Base-by-base conservation (phyloP, 495 filamentous ascomycete genomes). In the Podospora conica region DNA sequence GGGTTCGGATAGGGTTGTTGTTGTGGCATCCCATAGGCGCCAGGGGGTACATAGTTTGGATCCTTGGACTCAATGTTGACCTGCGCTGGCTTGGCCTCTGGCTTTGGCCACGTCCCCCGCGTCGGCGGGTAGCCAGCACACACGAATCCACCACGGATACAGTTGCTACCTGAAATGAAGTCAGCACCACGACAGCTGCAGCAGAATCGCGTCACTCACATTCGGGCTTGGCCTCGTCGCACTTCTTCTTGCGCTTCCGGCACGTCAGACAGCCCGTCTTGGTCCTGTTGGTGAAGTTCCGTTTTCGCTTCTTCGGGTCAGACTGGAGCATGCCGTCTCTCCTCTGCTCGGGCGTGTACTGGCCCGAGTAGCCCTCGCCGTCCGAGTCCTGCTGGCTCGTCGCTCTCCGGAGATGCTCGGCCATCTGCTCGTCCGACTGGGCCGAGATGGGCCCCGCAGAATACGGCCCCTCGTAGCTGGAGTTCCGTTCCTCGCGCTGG, bases 221-320 rank as follows among this genome's bases (percentile, higher is more conserved):
- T 81, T 93, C 89, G 55, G 95, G 95, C 77, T 97, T 94, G 67
- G 84, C 84, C 79, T 98, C 95, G 72, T 98, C 95, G 74, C 95
- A 98, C 77, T 98, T 98, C 86, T 98, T 98, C 85, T 98, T 98
- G 57, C 95, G 85, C 70, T 88, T 85, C 63, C 95, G 84, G 75
- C 95, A 98, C 27, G 95, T 98, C 80, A 97, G 90, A 75, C 95
- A 98, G 20, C 95, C 95, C 31, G 95, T 97, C 80, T 98, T 98
- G 20, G 95, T 98, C 62, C 95, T 86, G 75, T 97, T 97, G 76
- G 91, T 96, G 73, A 98, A 98, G 71, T 96, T 84, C 24, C 92
- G 86, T 74, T 96, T 96, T 69, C 92, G 82, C 74, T 87, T 86
- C 73, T 92, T 92, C 9, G 88, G 87, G 66, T 91, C 89, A 11